Evolutionary conservation across 139 green algal genomes (phyloP).

Genomic region (Raphidocelis subcapitata): DNA sequence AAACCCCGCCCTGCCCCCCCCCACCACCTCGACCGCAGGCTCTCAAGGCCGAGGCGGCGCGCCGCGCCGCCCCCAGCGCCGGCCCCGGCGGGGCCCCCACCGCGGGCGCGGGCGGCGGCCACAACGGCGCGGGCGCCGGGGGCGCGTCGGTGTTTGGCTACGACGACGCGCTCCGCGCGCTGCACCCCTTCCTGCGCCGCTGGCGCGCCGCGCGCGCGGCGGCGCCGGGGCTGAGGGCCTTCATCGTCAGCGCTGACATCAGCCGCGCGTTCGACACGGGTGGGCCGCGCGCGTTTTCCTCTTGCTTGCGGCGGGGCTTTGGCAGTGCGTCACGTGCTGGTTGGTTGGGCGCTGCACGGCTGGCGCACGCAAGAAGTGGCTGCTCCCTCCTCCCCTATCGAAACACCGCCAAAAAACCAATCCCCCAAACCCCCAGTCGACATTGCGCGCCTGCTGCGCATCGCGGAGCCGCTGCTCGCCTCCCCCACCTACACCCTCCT

Average conservation of each 20-base stretch:
- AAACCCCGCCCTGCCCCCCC: too few species aligned
- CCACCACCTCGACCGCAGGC: constrained; percentile 39
- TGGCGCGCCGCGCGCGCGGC: constrained; percentile 34
- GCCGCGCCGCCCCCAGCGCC: too few species aligned
- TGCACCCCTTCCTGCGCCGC: constrained; percentile 50
- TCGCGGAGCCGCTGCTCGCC: constrained; percentile 55
- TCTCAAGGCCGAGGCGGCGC: constrained; percentile 59
- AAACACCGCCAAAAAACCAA: too few species aligned
- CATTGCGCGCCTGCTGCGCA: constrained; percentile 41
- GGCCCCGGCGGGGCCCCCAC: too few species aligned
- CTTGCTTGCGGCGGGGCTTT: too few species aligned
- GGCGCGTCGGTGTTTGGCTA: constrained; percentile 75
- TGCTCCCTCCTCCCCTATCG: too few species aligned
- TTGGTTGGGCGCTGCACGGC: too few species aligned
- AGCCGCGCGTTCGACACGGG: constrained; percentile 75
- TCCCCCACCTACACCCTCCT: constrained; percentile 55
- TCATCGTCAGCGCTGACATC: constrained; percentile 76
- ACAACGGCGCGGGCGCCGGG: too few species aligned
- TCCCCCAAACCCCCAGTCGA: constrained; percentile 41
- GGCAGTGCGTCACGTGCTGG: too few species aligned
- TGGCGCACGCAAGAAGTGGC: too few species aligned
- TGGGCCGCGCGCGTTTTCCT: not conserved
- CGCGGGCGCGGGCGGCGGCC: too few species aligned
- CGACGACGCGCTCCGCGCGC: constrained; percentile 61
- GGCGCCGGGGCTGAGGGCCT: constrained; percentile 30